Conservation (phyloP, 305 asterid species). For the Solanum hybrid region DNA sequence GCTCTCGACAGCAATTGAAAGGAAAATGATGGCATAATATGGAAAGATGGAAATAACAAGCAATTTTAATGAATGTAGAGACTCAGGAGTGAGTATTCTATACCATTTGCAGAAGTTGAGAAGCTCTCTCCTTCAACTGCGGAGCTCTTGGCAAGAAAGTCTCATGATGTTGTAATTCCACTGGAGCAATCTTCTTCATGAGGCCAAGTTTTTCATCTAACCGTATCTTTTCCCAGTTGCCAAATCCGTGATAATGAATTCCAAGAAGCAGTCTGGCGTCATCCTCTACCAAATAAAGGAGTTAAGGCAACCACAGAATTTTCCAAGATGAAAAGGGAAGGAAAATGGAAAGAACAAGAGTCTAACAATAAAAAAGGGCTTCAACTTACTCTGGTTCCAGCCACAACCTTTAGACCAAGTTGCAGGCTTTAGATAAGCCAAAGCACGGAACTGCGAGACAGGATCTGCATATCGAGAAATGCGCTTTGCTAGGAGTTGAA, state of each 20-base stretch:
- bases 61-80: not conserved
- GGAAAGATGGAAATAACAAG: not conserved
- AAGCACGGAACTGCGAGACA: conserved; percentile 73
- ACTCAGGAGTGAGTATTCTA: conserved; percentile 5
- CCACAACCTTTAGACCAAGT: conserved; percentile 99
- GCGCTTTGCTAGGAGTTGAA: conserved; percentile 93
- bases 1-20: not conserved
- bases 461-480: conserved; percentile 85
- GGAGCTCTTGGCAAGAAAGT: conserved; percentile 99
- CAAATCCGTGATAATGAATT: conserved; percentile 91
- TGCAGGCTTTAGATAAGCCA: conserved; percentile 83
- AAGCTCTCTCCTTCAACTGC: conserved; percentile 93
- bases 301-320: not conserved
- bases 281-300: conserved; percentile 59
- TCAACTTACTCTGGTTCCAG: conserved; percentile 96
- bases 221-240: conserved; percentile 95
- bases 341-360: not conserved
- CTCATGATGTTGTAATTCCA: conserved; percentile 97
- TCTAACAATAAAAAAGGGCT: not conserved
- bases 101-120: conserved; percentile 97
- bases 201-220: conserved; percentile 88
- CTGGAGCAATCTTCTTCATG: conserved; percentile 95
- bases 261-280: conserved; percentile 98
- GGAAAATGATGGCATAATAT: not conserved
- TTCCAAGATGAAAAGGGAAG: not conserved